Evolutionary conservation across 371 early-diverging fungal genomes (phyloP).

Genomic region (Phascolomyces articulosus): DNA sequence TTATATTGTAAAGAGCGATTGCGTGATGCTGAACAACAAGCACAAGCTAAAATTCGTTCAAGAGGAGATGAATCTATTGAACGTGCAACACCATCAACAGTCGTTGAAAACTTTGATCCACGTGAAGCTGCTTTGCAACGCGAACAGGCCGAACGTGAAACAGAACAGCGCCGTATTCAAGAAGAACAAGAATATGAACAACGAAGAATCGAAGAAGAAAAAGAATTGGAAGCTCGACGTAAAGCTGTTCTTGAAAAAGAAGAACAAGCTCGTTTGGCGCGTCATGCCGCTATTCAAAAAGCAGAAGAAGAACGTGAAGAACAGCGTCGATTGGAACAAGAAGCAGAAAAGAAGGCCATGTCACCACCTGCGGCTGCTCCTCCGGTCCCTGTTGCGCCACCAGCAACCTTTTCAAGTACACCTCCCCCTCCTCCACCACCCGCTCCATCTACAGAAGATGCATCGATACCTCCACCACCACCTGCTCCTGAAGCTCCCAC

Average conservation of each 20-base stretch:
- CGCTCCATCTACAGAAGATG: constrained; percentile 4
- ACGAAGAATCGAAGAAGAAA: constrained; percentile 15
- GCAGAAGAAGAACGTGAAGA: constrained; percentile 39
- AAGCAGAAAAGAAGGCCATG: constrained; percentile 6
- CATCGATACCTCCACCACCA: constrained; percentile 17
- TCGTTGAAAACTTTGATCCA: constrained; percentile 5
- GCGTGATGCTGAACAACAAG: constrained; percentile 40
- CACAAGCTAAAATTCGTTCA: constrained; percentile 35
- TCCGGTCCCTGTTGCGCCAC: constrained; percentile 6
- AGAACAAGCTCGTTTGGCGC: constrained; percentile 20
- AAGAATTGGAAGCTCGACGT: constrained; percentile 16
- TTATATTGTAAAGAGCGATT: constrained; percentile 24
- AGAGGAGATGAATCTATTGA: constrained; percentile 23
- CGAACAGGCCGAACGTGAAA: constrained; percentile 21
- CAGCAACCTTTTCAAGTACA: constrained; percentile 7
- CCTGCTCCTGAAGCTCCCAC: constrained; percentile 10
- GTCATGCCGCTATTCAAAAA: constrained; percentile 31
- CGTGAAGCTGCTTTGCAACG: constrained; percentile 3
- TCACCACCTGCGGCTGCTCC: constrained; percentile 5
- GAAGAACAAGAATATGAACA: constrained; percentile 23
- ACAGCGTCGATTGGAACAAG: constrained; percentile 15
- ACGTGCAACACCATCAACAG: constrained; percentile 7
- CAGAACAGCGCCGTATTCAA: constrained; percentile 20
- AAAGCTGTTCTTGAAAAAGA: constrained; percentile 26
- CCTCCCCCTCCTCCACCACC: constrained; percentile 1